Evolutionary conservation across 164 flowering plant genomes (phyloP), one percentile per base, ranked within the genome.

Genomic region (Cinnamomum micranthum): DNA sequence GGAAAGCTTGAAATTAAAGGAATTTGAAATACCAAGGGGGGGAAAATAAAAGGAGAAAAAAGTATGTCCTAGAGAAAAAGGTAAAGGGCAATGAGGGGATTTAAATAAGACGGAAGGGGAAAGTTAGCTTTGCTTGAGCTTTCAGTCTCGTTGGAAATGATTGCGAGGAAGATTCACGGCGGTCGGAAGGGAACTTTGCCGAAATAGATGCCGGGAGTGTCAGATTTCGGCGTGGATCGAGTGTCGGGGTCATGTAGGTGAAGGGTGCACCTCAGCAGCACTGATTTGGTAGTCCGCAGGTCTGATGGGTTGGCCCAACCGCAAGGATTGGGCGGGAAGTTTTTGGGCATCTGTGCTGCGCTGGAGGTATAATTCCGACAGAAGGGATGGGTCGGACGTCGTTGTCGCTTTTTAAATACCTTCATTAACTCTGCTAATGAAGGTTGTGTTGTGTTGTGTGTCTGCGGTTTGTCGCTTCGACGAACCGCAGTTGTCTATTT

Each of bases 111-210:
- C 4, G 11, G 14, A 15, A 60, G 22, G 70, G 47, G 68, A 78
- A 66, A 52, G 58, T 33, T 68, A 22, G 63, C 69, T 78, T 87
- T 81, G 84, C 88, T 87, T 87, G 77, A 28, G 74, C 65, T 78
- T 83, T 41, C 81, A 80, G 82, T 74, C 77, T 85, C 77, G 75
- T 59, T n/a, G 41, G 58, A 41, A 69, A 69, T 69, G 23, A 69
- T 69, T 51, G 71, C 59, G 17, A 23, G 28, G 72, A 47, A 9
- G 25, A 15, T 17, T 70, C 31, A 22, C 20, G 58, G 24, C 33
- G 58, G 24, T 17, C 1, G 52, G 55, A 50, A 23, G 59, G 72
- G 4, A 11, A 17, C 14, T 52, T 59, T 3, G 25, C 59, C 72
- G 55, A 58, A 22, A 6, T 22, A 6, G 50, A 15, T 14, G 22